Evolutionary conservation across 164 flowering plant species (phyloP), one percentile per base, ranked within the genome.

Genomic region (Nelumbo lutea): DNA sequence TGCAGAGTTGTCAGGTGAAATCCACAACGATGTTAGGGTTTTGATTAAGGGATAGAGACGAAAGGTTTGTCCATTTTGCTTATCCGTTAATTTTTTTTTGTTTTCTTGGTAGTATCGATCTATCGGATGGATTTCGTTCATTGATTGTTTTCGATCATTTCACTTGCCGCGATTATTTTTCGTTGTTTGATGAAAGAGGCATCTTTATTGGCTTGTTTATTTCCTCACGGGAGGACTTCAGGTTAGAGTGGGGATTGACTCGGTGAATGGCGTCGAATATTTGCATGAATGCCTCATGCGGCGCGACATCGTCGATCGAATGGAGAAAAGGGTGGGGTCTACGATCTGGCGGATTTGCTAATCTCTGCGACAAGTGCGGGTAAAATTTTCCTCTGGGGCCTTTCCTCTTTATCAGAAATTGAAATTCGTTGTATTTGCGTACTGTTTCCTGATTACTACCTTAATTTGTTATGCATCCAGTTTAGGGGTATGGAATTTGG

Each of bases 321-420:
- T 87, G 95, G 90, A 83, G 63, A 64, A 83, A 73, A 74, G 95
- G 95, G 5, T 89, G 95, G 95, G 48, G 73, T 44, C 68, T 87
- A 74, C 86, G 90, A 83, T 85, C 95, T 66, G 95, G 92, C 50
- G 86, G 82, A 66, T 83, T 81, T 52, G 88, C 89, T 8, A 64
- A 15, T 75, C 88, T 89, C 63, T 89, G 95, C 59, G 83, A 86
- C 70, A 84, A 80, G 72, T 89, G 95, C 85, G 87, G 91, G 95
- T 89, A 84, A 27, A 27, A 72, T 60, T 66, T 59, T 59, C 27
- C 2, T 59, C 44, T 11, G 59, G 53, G 38, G 3, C 50, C 13
- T 11, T 68, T 52, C 38, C 5, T 13, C 52, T 64, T 50, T 27
- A 27, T 27, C 27, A 27, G 27, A 27, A 27, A 11, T 53, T 10